A percentile compares a stretch with the other conserved stretches of the same genome.
Conservation (phyloP, 495 filamentous ascomycete species). For the Aspergillus indologenus region DNA sequence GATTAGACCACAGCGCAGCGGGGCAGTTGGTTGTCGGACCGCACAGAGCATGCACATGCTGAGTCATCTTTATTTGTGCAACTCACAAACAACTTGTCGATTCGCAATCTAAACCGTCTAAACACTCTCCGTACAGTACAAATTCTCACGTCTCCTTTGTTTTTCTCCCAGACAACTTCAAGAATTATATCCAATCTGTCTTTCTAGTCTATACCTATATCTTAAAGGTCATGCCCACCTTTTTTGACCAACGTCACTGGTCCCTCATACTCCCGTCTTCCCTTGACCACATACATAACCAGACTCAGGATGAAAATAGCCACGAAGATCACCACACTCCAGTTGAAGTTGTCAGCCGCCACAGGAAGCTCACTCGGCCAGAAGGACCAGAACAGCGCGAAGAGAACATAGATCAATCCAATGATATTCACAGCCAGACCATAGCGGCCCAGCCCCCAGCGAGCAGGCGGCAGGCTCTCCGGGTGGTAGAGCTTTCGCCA, state of each 20-base stretch:
- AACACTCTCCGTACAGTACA: no score
- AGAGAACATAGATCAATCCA: conserved; percentile 27
- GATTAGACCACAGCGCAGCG: no score
- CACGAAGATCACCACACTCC: conserved; percentile 46
- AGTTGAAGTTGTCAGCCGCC: conserved; percentile 45
- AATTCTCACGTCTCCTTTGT: no score
- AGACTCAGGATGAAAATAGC: conserved; percentile 35
- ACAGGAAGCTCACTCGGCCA: conserved; percentile 37
- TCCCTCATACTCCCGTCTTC: conserved; percentile 25
- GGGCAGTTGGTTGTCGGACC: no score
- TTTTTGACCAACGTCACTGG: conserved; percentile 17
- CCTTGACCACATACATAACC: conserved; percentile 33
- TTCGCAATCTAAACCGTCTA: no score
- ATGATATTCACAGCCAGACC: conserved; percentile 36
- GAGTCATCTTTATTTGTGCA: no score
- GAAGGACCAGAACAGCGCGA: conserved; percentile 37
- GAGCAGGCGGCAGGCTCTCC: conserved; percentile 35
- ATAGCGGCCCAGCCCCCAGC: conserved; percentile 39
- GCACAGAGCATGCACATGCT: no score
- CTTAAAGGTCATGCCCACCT: background rate
- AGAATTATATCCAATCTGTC: background rate
- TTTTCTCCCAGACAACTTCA: background rate
- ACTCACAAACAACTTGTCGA: no score
- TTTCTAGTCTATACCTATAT: background rate
- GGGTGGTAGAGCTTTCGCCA: conserved; percentile 32